Conservation (phyloP, 78 protist genomes). For the Andalucia godoyi region DNA sequence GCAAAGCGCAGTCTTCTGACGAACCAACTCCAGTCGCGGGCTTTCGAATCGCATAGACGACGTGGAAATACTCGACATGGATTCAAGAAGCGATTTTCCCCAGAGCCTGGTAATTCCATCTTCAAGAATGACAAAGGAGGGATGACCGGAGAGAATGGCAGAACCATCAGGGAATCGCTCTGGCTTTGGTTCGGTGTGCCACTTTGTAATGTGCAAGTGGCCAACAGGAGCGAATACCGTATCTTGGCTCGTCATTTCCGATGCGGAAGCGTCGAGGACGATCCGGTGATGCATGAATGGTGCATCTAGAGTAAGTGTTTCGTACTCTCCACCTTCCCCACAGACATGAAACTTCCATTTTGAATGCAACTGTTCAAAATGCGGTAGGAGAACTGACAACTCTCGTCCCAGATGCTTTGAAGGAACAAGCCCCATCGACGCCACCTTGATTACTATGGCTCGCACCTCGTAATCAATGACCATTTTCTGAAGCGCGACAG, state of each 20-base stretch:
- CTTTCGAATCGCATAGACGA: no score
- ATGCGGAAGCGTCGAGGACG: neutral
- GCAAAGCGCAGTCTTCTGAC: no score
- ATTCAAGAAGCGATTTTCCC: no score
- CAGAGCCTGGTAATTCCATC: no score
- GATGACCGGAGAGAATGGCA: no score
- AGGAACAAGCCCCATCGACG: conserved; percentile 20
- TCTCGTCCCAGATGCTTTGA: conserved; percentile 51
- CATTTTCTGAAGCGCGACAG: conserved; percentile 62
- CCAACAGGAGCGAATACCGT: conserved; percentile 39
- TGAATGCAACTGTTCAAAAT: neutral
- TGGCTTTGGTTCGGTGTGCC: conserved; percentile 13
- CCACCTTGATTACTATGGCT: conserved; percentile 67
- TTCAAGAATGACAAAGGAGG: no score
- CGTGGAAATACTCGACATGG: no score
- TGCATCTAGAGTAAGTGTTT: conserved; percentile 76
- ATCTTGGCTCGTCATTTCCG: neutral
- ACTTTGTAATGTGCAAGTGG: neutral
- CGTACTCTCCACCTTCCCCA: conserved; percentile 99
- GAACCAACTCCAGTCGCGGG: no score
- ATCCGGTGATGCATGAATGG: conserved; percentile 64
- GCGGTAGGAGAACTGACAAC: conserved; percentile 31
- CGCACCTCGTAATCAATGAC: conserved; percentile 33
- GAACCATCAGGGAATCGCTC: no score
- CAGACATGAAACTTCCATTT: conserved; percentile 19